Evolutionary conservation across 106 monocot genomes (phyloP).

Genomic region (Allium fistulosum): DNA sequence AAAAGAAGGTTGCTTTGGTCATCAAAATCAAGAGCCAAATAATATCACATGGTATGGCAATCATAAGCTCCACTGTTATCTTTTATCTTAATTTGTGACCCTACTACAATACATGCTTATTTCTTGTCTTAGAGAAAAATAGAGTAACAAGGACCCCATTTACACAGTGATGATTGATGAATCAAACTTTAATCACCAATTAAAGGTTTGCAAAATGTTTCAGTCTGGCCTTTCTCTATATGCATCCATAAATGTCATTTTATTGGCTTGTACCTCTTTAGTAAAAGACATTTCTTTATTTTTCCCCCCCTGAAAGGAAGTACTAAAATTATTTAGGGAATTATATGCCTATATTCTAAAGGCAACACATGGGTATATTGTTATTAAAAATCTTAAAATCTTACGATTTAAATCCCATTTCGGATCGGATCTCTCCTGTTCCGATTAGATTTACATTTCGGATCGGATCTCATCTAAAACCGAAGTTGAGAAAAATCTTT

Average conservation of each 20-base stretch:
- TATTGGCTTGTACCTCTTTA: not conserved
- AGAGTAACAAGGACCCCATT: not conserved
- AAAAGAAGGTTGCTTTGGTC: conserved; percentile 8
- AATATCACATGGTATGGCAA: conserved; percentile 10
- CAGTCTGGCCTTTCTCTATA: not conserved
- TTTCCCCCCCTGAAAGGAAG: not conserved
- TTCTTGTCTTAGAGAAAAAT: not conserved
- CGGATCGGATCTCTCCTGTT: too few species aligned
- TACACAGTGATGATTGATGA: not conserved
- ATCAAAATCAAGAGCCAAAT: not conserved
- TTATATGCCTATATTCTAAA: too few species aligned
- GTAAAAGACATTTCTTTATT: not conserved
- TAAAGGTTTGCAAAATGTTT: conserved; percentile 4
- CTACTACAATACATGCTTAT: not conserved
- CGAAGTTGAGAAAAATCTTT: too few species aligned
- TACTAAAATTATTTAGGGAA: too few species aligned
- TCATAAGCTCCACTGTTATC: conserved; percentile 3
- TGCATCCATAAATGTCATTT: not conserved
- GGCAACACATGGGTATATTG: too few species aligned
- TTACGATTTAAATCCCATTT: too few species aligned
- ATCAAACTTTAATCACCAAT: not conserved
- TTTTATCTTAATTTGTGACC: not conserved
- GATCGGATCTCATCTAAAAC: too few species aligned
- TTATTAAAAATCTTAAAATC: too few species aligned
- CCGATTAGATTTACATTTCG: too few species aligned